Evolutionary conservation across 2,329 filamentous ascomycete species (phyloP).

Genomic region (Neurospora crassa): DNA sequence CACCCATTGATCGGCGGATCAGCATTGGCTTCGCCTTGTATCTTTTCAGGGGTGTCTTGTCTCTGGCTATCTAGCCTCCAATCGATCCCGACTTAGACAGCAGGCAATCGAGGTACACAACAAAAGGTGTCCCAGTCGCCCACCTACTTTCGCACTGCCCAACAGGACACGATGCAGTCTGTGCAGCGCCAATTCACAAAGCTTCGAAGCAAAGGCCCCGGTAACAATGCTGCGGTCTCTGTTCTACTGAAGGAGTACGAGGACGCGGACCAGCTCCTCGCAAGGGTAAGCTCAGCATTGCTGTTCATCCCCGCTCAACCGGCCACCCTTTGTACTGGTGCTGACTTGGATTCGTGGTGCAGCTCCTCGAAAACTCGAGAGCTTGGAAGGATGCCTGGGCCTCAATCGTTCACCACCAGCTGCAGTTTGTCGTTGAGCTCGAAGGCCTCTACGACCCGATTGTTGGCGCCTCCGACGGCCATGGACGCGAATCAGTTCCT

Average conservation of each 20-base stretch:
- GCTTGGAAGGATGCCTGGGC: conserved; percentile 74
- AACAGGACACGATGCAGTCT: conserved; percentile 48
- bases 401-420: conserved; percentile 59
- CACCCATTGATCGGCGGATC: background rate
- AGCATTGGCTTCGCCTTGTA: background rate
- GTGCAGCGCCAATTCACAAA: conserved; percentile 68
- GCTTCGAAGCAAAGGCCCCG: conserved; percentile 56
- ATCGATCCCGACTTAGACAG: background rate
- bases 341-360: conserved; percentile 6
- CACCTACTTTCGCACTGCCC: background rate
- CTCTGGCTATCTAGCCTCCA: background rate
- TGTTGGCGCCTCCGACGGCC: conserved; percentile 50
- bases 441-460: conserved; percentile 70
- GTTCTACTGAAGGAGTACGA: conserved; percentile 71
- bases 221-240: conserved; percentile 68
- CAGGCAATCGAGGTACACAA: background rate
- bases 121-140: background rate
- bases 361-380: conserved; percentile 69
- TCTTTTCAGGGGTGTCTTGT: background rate
- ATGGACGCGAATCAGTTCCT: conserved; percentile 42
- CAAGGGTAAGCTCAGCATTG: conserved; percentile 41
- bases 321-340: background rate
- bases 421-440: conserved; percentile 56
- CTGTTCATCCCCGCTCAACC: background rate
- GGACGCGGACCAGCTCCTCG: conserved; percentile 65